Evolutionary conservation across 129 eudicot species (phyloP), one percentile per base, ranked within the genome.

Genomic region (Cynara cardunculus): DNA sequence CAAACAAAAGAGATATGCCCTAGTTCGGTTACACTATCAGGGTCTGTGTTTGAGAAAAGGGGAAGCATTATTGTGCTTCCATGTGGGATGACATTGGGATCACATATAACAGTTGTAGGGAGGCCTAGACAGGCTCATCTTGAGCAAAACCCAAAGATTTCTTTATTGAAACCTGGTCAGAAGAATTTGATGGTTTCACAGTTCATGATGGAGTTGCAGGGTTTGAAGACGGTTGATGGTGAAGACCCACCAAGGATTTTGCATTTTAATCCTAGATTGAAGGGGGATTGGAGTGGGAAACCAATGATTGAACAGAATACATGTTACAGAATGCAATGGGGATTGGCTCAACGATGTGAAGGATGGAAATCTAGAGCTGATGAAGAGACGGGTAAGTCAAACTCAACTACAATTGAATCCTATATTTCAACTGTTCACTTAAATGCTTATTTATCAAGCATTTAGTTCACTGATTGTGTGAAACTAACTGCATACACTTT

Each of bases 241-340:
- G 94, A 91, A 73, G 97, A 91, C 49, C 94, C 97, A 35, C 97
- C 97, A 1, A 88, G 94, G 82, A 88, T 92, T 72, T 44, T 92
- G 83, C 97, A 92, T 86, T 88, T 89, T 71, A 92, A 92, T 79
- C 97, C 97, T 5, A 84, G 97, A 82, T 85, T 92, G 88, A 92
- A 92, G 77, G 97, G 97, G 53, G 97, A 89, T 89, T 92, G 92
- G 92, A 89, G 94, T 81, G 89, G 92, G 61, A 92, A 87, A 82
- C 94, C 97, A 53, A 89, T 92, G 9, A 89, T 92, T 71, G 97
- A 92, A 83, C 90, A 82, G 84, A 92, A 92, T n/a, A 92, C 97
- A 64, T 89, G 94, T 77, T 92, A 92, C 71, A 82, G 94, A 83
- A 86, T 86, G 92, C 94, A 92, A 75, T 92, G 97, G 92, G 97